These are phyloP conservation scores for Yamadazyma paraphyllophila DNA, from an alignment of 805 yeast genomes.

Conservation along the genomic window DNA sequence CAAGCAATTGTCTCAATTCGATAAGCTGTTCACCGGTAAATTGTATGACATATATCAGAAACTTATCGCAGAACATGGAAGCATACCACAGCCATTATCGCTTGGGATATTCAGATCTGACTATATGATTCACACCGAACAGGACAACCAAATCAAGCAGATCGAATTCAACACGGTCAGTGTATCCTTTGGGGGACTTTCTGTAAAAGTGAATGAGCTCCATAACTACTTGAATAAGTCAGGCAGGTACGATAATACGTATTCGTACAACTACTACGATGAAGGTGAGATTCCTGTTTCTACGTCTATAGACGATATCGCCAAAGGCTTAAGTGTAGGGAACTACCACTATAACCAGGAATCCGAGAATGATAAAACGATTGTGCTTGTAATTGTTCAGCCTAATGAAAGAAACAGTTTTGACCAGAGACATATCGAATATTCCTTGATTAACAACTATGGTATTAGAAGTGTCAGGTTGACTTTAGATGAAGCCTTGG, in stretches of 20 bases:
- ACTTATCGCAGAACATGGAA: conserved; percentile 39
- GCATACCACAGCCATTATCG: conserved; percentile 60
- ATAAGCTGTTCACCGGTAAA: conserved; percentile 78
- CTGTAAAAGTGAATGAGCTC: conserved; percentile 72
- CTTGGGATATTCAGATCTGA: conserved; percentile 90
- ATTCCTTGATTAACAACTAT: conserved; percentile 53
- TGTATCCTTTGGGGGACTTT: conserved; percentile 91
- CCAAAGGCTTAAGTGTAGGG: conserved; percentile 69
- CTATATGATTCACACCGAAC: conserved; percentile 56
- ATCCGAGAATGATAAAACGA: conserved; percentile 36
- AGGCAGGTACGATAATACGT: conserved; percentile 53
- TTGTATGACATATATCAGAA: conserved; percentile 58
- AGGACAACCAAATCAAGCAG: conserved; percentile 61
- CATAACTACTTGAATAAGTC: conserved; percentile 63
- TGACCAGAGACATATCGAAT: conserved; percentile 88
- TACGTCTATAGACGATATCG: conserved; percentile 58
- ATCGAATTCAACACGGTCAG: conserved; percentile 96
- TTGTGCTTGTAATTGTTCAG: conserved; percentile 78
- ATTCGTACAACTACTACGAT: conserved; percentile 42
- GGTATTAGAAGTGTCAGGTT: conserved; percentile 64
- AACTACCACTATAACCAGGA: conserved; percentile 51
- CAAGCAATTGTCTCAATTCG: conserved; percentile 54
- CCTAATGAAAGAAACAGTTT: conserved; percentile 83
- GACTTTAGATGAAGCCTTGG: conserved; percentile 58
- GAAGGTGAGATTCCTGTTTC: conserved; percentile 62